Evolutionary conservation across 257 asterid genomes (phyloP).

Genomic region (Solanum arcanum): DNA sequence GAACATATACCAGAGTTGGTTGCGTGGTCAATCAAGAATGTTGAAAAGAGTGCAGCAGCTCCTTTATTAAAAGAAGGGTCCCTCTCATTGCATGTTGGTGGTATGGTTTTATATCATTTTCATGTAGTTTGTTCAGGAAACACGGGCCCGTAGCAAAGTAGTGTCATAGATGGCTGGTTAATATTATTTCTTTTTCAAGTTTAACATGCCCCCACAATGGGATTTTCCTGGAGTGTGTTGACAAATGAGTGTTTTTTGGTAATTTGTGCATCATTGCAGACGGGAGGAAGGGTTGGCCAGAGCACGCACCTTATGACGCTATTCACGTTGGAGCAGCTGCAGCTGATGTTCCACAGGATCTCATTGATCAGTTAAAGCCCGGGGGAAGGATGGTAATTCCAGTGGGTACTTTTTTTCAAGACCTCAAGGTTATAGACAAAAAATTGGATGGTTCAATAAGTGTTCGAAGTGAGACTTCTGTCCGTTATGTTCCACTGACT

Average conservation of each 20-base stretch:
- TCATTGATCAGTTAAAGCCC: constrained; percentile 79
- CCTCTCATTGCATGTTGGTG: constrained; percentile 58
- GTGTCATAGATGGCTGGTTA: background rate
- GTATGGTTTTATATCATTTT: constrained; percentile 26
- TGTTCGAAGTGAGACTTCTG: constrained; percentile 56
- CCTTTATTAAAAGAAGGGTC: constrained; percentile 64
- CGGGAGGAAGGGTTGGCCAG: constrained; percentile 89
- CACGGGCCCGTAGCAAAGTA: background rate
- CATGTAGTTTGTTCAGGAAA: background rate
- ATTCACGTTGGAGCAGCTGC: constrained; percentile 99
- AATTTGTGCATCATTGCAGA: constrained; percentile 22
- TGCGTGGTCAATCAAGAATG: constrained; percentile 48
- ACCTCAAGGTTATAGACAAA: constrained; percentile 83
- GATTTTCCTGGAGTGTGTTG: background rate
- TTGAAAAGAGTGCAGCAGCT: constrained; percentile 73
- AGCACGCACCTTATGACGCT: constrained; percentile 86
- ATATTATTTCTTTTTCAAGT: background rate
- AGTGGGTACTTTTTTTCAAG: constrained; percentile 73
- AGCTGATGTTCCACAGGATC: constrained; percentile 69
- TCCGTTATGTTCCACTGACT: constrained; percentile 85
- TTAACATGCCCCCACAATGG: background rate
- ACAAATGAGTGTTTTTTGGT: background rate
- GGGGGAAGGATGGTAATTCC: constrained; percentile 97
- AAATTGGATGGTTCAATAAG: constrained; percentile 45
- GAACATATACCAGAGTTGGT: constrained; percentile 93